Evolutionary conservation across 1,139 yeast species (phyloP).

Genomic region (Candida sp.): DNA sequence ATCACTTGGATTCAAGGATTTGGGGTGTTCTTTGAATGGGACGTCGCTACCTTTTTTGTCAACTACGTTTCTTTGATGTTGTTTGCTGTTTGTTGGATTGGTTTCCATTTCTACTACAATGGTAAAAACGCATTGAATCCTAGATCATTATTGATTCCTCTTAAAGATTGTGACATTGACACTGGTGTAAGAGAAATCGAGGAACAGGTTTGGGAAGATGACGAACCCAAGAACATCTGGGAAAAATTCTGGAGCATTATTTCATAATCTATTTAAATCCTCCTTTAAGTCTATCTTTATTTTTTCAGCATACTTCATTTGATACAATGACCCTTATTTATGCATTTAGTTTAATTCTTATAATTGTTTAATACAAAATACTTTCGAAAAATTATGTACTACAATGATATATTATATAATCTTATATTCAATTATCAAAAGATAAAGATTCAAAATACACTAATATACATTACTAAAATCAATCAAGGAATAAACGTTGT

Average conservation of each 20-base stretch:
- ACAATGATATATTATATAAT: too few relatives aligned
- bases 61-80: conserved; percentile 63
- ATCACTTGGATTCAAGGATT: conserved; percentile 72
- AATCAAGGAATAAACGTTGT: not conserved
- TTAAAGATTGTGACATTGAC: conserved; percentile 60
- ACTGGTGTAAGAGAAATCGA: conserved; percentile 59
- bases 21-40: conserved; percentile 53
- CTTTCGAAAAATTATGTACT: too few relatives aligned
- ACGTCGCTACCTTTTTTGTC: conserved; percentile 56
- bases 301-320: too few relatives aligned
- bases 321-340: too few relatives aligned
- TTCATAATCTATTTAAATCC: too few relatives aligned
- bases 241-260: conserved; percentile 47
- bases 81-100: conserved; percentile 49
- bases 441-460: not conserved
- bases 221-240: conserved; percentile 49
- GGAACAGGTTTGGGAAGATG: conserved; percentile 50
- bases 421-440: too few relatives aligned
- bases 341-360: too few relatives aligned
- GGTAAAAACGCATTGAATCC: conserved; percentile 31
- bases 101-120: conserved; percentile 48
- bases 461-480: not conserved
- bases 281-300: too few relatives aligned
- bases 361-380: too few relatives aligned
- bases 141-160: conserved; percentile 34